Conservation (phyloP, 2,329 filamentous ascomycete species). For the Beauveria sp. region DNA sequence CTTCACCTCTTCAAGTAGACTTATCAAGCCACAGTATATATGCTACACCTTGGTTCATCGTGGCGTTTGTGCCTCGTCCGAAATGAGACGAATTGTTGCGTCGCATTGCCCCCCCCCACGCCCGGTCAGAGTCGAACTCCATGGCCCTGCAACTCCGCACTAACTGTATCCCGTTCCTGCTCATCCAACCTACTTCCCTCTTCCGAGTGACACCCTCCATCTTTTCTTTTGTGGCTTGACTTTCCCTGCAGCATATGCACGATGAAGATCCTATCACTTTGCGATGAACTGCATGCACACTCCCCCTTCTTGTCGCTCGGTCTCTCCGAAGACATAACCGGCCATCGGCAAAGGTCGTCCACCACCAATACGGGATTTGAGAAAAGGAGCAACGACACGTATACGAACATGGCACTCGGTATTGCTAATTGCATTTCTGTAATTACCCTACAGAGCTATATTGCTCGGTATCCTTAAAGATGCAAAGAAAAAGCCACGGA, state of each 20-base stretch:
- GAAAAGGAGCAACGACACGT: not conserved
- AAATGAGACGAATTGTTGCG: not conserved
- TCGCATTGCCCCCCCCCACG: not conserved
- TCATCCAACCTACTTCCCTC: not conserved
- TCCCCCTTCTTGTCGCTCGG: constrained; percentile 1
- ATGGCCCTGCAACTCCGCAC: not conserved
- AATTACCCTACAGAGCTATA: not conserved
- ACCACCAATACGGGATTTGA: not conserved
- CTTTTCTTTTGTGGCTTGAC: not conserved
- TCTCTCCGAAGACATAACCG: not conserved
- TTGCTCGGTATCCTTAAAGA: not conserved
- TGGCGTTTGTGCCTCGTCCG: not conserved
- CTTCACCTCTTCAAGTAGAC: not conserved
- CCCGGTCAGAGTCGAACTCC: not conserved
- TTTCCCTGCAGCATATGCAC: not conserved
- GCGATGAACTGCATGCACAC: not conserved
- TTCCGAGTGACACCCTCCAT: not conserved
- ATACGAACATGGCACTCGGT: not conserved
- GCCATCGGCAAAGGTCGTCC: not conserved
- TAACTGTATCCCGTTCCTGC: constrained; percentile 5
- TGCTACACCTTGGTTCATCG: not conserved
- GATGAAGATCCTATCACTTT: not conserved
- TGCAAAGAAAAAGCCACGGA: not conserved
- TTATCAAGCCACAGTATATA: not conserved
- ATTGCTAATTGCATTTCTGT: not conserved